Conservation (phyloP, 1,284 basidiomycete species). For the Puccinia hordei region DNA sequence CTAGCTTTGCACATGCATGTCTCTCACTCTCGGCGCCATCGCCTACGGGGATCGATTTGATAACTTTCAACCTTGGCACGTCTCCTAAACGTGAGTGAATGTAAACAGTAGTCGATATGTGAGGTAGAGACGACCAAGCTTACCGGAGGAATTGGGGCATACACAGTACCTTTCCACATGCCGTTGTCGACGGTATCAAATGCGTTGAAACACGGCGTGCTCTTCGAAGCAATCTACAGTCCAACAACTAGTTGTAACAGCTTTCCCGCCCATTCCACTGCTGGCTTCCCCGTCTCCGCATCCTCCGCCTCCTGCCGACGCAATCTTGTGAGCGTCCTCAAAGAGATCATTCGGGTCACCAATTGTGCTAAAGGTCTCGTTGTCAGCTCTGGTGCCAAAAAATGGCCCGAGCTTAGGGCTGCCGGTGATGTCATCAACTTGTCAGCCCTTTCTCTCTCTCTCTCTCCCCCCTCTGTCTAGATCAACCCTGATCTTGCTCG, state of each 20-base stretch:
- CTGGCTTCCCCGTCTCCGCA: conserved; percentile 7
- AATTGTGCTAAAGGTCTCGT: conserved; percentile 32
- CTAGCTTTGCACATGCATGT: conserved; percentile 31
- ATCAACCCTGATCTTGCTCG: background rate
- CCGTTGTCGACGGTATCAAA: conserved; percentile 34
- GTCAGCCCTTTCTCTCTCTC: background rate
- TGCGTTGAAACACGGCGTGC: conserved; percentile 10
- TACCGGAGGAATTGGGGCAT: background rate
- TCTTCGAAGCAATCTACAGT: conserved; percentile 21
- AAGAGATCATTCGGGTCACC: conserved; percentile 37
- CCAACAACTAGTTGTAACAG: background rate
- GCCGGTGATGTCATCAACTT: conserved; percentile 31
- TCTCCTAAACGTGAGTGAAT: conserved; percentile 19
- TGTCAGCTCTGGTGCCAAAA: conserved; percentile 20
- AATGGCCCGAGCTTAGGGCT: conserved; percentile 5
- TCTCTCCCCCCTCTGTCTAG: background rate
- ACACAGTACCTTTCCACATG: conserved; percentile 36
- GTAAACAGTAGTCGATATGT: background rate
- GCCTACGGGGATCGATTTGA: conserved; percentile 30
- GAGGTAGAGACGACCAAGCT: background rate
- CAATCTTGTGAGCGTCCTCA: conserved; percentile 1
- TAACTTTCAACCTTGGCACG: conserved; percentile 14
- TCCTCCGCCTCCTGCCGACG: background rate
- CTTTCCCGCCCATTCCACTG: background rate
- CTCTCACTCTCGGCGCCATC: conserved; percentile 24